These are phyloP conservation scores for Yamadazyma nakazawae DNA, from an alignment of 805 yeast genomes.

Conservation along the genomic window DNA sequence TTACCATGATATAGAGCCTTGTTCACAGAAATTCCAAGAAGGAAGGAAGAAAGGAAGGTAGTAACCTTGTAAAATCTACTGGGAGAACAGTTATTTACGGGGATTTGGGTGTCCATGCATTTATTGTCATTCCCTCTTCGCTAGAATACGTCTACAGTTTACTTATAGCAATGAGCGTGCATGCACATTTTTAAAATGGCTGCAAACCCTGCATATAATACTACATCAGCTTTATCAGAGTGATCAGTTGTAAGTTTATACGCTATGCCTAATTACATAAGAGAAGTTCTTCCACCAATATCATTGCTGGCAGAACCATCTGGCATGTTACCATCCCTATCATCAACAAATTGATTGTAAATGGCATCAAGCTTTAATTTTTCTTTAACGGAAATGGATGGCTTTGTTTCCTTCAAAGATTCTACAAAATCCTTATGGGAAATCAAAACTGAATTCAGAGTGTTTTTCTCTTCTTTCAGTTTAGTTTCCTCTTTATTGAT, in stretches of 20 bases:
- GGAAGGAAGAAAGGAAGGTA: no score
- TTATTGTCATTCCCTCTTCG: no score
- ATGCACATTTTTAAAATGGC: neutral
- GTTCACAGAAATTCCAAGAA: no score
- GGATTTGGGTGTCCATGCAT: no score
- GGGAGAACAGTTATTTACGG: no score
- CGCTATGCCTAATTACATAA: slow-evolving; percentile 50
- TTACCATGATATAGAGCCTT: no score
- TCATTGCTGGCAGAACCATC: slow-evolving; percentile 76
- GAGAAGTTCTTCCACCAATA: slow-evolving; percentile 79
- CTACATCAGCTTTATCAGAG: neutral
- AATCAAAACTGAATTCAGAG: slow-evolving; percentile 40
- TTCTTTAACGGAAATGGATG: slow-evolving; percentile 82
- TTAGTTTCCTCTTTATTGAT: slow-evolving; percentile 10
- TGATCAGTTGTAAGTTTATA: neutral
- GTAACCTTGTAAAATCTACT: no score
- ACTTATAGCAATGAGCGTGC: no score
- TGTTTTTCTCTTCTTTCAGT: neutral
- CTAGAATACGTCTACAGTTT: no score
- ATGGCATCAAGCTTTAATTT: slow-evolving; percentile 56
- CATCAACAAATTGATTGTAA: slow-evolving; percentile 69
- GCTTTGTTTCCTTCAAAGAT: slow-evolving; percentile 74
- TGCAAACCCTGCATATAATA: neutral
- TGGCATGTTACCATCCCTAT: slow-evolving; percentile 85
- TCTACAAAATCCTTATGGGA: slow-evolving; percentile 51